Evolutionary conservation across 202 grass and related monocot genomes (phyloP).

Genomic region (Eragrostis tef): DNA sequence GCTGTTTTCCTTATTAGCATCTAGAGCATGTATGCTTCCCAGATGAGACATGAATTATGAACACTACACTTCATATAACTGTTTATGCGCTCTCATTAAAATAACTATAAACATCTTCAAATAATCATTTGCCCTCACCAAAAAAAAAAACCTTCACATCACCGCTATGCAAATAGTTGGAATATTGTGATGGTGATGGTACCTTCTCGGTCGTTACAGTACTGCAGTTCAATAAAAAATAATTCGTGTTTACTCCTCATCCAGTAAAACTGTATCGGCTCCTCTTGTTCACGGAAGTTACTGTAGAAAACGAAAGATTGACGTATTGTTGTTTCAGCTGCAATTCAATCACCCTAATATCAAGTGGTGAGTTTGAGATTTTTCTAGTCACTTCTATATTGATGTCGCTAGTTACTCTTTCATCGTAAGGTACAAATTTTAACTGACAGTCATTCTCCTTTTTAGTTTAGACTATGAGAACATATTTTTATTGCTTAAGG

Average conservation of each 20-base stretch:
- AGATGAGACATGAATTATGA: background rate
- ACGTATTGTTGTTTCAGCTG: constrained; percentile 2
- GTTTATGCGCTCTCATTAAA: background rate
- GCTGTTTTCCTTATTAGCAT: constrained; percentile 3
- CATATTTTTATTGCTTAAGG: background rate
- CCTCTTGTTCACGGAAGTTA: background rate
- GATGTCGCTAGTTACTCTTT: background rate
- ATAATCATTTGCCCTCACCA: too few relatives aligned
- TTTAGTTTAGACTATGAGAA: background rate
- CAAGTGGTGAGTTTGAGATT: background rate
- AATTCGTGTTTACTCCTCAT: background rate
- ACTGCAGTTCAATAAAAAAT: background rate
- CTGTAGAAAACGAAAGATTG: background rate
- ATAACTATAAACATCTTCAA: background rate
- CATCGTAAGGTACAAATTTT: constrained; percentile 1
- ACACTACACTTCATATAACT: background rate
- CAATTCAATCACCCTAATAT: constrained; percentile 9
- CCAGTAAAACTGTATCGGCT: constrained; percentile 10
- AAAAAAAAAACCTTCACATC: background rate
- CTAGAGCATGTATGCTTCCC: background rate
- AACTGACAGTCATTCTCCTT: background rate
- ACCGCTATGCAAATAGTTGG: background rate
- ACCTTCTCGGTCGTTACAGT: background rate
- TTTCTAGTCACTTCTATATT: background rate
- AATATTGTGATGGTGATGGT: background rate